Evolutionary conservation across 768 basidiomycete species (phyloP), one percentile per base, ranked within the genome.

Genomic region (Leccinum sublutescens): DNA sequence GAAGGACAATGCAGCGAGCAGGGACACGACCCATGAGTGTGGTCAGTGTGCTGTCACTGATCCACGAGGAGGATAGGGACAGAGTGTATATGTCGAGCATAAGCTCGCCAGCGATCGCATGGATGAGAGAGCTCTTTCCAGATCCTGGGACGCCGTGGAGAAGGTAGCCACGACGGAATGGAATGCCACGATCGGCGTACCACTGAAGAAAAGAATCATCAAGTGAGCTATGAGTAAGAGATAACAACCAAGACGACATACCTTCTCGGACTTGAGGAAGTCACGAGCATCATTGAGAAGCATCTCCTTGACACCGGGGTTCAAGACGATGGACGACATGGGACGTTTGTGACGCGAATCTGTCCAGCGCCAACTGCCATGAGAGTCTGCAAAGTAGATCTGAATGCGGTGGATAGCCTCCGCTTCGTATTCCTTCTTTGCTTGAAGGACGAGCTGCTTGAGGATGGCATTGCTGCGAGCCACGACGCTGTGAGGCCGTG

Each of bases 101-200:
- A 61, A 97, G 81, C 69, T 91, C 88, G 50, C 93, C 93, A 8
- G 94, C 94, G 29, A 95, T 85, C 14, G 93, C 85, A 62, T 94
- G 91, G 65, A 94, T 92, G 57, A 93, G 79, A 19, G 89, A 91
- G 21, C 87, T 88, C 77, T 95, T 95, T 50, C 92, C 92, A 27
- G 88, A 89, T 52, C 92, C 93, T 11, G 92, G 87, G 27, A 91
- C 88, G 62, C 91, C 90, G 65, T 93, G 86, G 23, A 93, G 79
- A 53, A 93, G 82, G 71, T 92, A 93, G 5, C 93, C 93, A 57
- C 93, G 84, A 56, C 93, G 88, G 83, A 91, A 94, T 31, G 93
- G 93, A 64, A 94, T 93, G 53, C 93, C 93, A 66, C 93, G 87
- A 73, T 93, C 89, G n/a, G 90, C 89, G 65, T 94, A 95, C 93